phyloP scores from a whole-genome alignment of 352 stramenopile species.

The Pythium folliculosum region DNA sequence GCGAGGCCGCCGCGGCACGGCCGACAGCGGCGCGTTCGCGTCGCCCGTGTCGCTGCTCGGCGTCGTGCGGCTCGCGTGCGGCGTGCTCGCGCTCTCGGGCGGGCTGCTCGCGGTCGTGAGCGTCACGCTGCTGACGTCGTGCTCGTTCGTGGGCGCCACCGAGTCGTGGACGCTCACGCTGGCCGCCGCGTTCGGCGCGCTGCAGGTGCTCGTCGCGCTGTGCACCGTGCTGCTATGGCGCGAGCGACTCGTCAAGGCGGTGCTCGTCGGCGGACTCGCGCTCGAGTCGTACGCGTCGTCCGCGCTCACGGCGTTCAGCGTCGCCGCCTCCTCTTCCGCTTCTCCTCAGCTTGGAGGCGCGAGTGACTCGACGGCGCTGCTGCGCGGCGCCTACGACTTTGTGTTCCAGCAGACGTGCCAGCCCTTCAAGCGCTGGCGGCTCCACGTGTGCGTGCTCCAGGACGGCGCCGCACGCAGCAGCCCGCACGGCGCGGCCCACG shows the following conservation, averaged over 20 bases:
- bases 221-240: slow-evolving; percentile 2
- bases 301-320: slow-evolving; percentile 27
- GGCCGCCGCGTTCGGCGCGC: slow-evolving; percentile 27
- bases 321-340: slow-evolving; percentile 5
- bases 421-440: slow-evolving; percentile 23
- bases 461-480: neutral
- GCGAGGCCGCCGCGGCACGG: too few species aligned
- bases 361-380: neutral
- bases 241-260: slow-evolving; percentile 10
- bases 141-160: slow-evolving; percentile 28
- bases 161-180: slow-evolving; percentile 35
- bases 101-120: slow-evolving; percentile 1
- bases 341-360: neutral
- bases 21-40: neutral
- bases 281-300: slow-evolving; percentile 23
- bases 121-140: slow-evolving; percentile 21
- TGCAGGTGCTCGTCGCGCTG: slow-evolving; percentile 12
- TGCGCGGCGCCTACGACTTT: slow-evolving; percentile 25
- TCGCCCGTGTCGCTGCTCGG: neutral
- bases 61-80: slow-evolving; percentile 27
- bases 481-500: neutral
- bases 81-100: slow-evolving; percentile 25
- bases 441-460: slow-evolving; percentile 20
- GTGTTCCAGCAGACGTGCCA: slow-evolving; percentile 32
- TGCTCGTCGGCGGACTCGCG: slow-evolving; percentile 17